A percentile compares a stretch with the other conserved stretches of the same genome.
Evolutionary conservation across 768 basidiomycete genomes (phyloP).

Genomic region (Trametes coccinea): DNA sequence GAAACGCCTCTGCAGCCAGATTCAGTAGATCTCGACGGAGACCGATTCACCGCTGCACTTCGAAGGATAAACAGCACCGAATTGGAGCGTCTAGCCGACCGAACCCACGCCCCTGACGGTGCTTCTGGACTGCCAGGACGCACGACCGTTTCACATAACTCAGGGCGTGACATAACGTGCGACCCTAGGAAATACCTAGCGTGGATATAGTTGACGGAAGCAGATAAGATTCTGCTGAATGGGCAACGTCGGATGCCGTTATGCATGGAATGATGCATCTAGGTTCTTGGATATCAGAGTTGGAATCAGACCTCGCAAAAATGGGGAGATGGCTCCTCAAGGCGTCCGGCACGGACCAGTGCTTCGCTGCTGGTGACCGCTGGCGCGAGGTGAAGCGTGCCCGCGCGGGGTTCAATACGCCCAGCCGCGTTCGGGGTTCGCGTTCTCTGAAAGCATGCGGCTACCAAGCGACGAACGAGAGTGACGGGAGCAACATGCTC

Average conservation of each 20-base stretch:
- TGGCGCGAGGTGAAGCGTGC: conserved; percentile 8
- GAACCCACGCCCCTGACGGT: conserved; percentile 23
- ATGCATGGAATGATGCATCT: conserved; percentile 26
- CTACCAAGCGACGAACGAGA: conserved; percentile 19
- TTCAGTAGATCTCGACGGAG: conserved; percentile 20
- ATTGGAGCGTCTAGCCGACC: conserved; percentile 13
- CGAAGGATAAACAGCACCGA: conserved; percentile 24
- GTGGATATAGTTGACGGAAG: conserved; percentile 18
- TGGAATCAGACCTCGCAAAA: conserved; percentile 19
- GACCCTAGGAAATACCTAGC: conserved; percentile 18
- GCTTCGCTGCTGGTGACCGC: conserved; percentile 15
- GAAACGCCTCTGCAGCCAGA: conserved; percentile 20
- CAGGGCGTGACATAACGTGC: conserved; percentile 25
- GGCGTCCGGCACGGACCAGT: conserved; percentile 11
- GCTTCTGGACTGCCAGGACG: conserved; percentile 24
- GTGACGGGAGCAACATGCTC: conserved; percentile 8
- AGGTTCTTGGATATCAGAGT: conserved; percentile 15
- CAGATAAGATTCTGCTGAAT: conserved; percentile 27
- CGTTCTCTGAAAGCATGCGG: conserved; percentile 21
- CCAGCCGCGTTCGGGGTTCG: conserved; percentile 14
- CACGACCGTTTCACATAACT: conserved; percentile 16
- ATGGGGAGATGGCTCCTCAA: conserved; percentile 7
- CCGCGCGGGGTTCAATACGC: conserved; percentile 13
- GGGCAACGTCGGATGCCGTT: conserved; percentile 27
- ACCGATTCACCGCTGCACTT: conserved; percentile 16